Evolutionary conservation across 768 basidiomycete genomes (phyloP), one percentile per base, ranked within the genome.

Genomic region (Lactarius trivialis): DNA sequence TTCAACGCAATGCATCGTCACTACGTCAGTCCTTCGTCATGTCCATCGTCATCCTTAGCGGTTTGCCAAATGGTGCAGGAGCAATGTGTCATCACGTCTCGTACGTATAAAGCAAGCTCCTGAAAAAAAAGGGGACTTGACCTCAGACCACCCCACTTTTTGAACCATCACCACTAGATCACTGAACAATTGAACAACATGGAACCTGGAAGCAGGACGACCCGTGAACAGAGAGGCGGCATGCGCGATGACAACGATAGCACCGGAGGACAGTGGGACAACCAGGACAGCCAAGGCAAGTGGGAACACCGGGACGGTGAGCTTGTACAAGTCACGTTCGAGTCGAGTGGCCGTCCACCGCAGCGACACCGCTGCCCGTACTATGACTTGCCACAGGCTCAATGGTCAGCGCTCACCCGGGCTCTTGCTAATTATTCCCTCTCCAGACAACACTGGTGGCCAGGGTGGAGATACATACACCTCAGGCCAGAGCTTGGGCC

Each of bases 251-350:
- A 49, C 9, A n/a, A n/a, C 28, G 7, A 1, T 5, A 26, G 56
- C 14, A 39, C 45, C 11, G 56, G 41, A 1, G 53, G 43, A 17
- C 36, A 53, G 26, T 30, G 51, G 55, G 55, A 56, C 26, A 19
- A 53, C n/a, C 33, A 41, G 3, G 59, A 30, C 24, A 48, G 6
- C 32, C 62, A 63, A 63, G 62, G 57, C n/a, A 39, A 59, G 53
- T 55, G 45, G 53, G 34, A 48, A 32, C 24, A 58, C 26, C 39
- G 21, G 4, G 24, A n/a, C 3, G 61, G 52, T 58, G 28, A 41
- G 57, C 41, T 6, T 17, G 14, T 17, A 39, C 0, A 37, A 7
- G 43, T 45, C 21, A n/a, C 21, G 45, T 24, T 6, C 11, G 4
- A 12, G 12, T 30, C 30, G 30, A 6, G 30, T 41, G 1, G 24